These are phyloP conservation scores for Polychytrium aggregatum DNA, from an alignment of 192 early-diverging fungal genomes.

Conservation along the genomic window DNA sequence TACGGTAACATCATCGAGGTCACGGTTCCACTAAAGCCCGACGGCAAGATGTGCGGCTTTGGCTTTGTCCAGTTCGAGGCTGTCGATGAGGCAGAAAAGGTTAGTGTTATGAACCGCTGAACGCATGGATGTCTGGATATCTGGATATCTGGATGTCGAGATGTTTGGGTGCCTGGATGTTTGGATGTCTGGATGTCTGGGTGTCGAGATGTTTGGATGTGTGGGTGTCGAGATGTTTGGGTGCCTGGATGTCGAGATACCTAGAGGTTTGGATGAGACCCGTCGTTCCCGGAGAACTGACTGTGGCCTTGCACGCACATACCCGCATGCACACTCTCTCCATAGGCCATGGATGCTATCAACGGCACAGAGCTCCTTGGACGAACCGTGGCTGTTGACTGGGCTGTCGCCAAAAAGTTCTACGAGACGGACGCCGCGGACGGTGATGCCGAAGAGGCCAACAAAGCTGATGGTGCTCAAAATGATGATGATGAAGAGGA, in stretches of 20 bases:
- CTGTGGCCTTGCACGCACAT: not conserved
- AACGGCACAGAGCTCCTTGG: slow-evolving; percentile 61
- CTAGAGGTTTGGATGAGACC: too few relatives aligned
- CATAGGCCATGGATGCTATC: slow-evolving; percentile 49
- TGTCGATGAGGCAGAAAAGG: slow-evolving; percentile 52
- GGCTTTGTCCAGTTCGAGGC: slow-evolving; percentile 80
- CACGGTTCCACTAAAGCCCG: slow-evolving; percentile 61
- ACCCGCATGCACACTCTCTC: not conserved
- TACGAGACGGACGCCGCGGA: slow-evolving; percentile 30
- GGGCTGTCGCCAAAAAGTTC: slow-evolving; percentile 65
- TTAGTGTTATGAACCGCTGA: not conserved
- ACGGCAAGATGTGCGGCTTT: slow-evolving; percentile 75
- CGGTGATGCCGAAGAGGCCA: slow-evolving; percentile 15
- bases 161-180: too few relatives aligned
- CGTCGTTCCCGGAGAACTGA: too few relatives aligned
- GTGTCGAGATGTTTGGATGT: too few relatives aligned
- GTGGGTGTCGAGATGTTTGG: too few relatives aligned
- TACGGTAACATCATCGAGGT: slow-evolving; percentile 61
- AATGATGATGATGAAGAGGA: slow-evolving; percentile 32
- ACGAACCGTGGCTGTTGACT: slow-evolving; percentile 71
- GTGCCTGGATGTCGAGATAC: too few relatives aligned
- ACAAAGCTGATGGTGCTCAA: slow-evolving; percentile 22
- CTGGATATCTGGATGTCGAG: too few relatives aligned
- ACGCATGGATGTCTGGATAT: too few relatives aligned
- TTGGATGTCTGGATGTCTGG: too few relatives aligned